Evolutionary conservation across 305 asterid species (phyloP).

Genomic region (Ajuga reptans): DNA sequence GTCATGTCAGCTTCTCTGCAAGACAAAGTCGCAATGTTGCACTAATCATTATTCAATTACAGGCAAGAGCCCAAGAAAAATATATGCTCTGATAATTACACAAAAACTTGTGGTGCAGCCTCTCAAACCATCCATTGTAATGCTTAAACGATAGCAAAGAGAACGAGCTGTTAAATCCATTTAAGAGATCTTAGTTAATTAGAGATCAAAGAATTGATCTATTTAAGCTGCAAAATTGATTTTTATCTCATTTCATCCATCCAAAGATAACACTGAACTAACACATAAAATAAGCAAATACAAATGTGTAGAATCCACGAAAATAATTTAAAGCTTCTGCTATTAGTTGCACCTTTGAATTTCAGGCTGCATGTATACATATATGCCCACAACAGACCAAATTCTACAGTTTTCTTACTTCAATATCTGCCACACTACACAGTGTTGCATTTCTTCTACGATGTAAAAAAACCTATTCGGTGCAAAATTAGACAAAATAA

Average conservation of each 20-base stretch:
- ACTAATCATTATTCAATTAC: background rate
- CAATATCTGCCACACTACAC: no score
- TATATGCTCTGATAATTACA: background rate
- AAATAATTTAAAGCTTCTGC: background rate
- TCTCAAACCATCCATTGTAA: background rate
- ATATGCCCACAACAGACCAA: no score
- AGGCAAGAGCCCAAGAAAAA: background rate
- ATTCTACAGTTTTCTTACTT: no score
- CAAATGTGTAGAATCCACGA: background rate
- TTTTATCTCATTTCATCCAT: background rate
- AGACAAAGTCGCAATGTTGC: background rate
- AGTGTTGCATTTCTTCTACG: no score
- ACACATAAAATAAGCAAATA: background rate
- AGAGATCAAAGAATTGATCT: background rate
- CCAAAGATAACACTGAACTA: background rate
- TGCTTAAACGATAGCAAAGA: background rate
- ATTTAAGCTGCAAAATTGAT: background rate
- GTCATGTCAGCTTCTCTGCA: constrained; percentile 96
- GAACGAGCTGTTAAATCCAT: background rate
- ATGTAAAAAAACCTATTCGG: no score
- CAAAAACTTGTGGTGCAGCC: background rate
- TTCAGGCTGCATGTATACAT: no score
- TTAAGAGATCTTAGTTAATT: background rate
- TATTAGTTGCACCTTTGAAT: no score
- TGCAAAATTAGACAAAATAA: no score